A percentile compares a stretch with the other conserved stretches of the same genome.
phyloP scores from a whole-genome alignment of 495 filamentous ascomycete genomes.

The Aspergillus asperescens region DNA sequence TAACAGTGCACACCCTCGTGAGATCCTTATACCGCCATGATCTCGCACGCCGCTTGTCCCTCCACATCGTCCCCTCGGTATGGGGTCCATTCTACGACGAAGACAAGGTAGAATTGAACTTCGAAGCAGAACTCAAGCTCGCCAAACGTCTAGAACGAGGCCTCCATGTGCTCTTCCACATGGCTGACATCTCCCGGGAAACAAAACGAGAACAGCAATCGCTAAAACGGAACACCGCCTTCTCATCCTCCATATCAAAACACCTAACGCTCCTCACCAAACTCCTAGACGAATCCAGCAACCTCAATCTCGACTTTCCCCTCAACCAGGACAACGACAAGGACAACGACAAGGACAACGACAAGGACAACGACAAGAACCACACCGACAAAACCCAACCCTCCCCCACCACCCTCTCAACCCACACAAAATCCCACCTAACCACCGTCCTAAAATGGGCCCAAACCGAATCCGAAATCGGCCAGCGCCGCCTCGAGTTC shows the following conservation, averaged over 20 bases:
- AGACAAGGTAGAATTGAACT: conserved; percentile 22
- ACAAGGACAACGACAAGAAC: background rate
- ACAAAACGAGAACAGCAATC: conserved; percentile 10
- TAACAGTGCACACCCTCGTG: conserved; percentile 23
- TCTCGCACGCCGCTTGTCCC: conserved; percentile 20
- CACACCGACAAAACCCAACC: background rate
- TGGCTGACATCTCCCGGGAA: conserved; percentile 26
- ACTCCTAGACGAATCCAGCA: conserved; percentile 22
- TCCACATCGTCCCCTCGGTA: conserved; percentile 24
- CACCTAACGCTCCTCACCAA: conserved; percentile 15
- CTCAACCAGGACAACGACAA: background rate
- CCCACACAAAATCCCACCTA: conserved; percentile 12
- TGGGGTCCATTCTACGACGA: conserved; percentile 27
- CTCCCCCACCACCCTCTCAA: background rate
- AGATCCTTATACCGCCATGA: conserved; percentile 22
- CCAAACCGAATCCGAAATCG: conserved; percentile 25
- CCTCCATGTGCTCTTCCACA: conserved; percentile 28
- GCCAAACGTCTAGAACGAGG: conserved; percentile 25
- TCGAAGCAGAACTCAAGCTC: conserved; percentile 25
- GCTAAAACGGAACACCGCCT: conserved; percentile 1
- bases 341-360: background rate
- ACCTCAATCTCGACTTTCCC: conserved; percentile 10
- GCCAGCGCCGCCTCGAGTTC: conserved; percentile 21
- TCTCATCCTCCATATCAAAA: conserved; percentile 12
- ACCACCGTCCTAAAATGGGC: conserved; percentile 24